These are phyloP conservation scores for Acanthamoeba culbertsoni DNA, from an alignment of 208 protist species.

Conservation along the genomic window DNA sequence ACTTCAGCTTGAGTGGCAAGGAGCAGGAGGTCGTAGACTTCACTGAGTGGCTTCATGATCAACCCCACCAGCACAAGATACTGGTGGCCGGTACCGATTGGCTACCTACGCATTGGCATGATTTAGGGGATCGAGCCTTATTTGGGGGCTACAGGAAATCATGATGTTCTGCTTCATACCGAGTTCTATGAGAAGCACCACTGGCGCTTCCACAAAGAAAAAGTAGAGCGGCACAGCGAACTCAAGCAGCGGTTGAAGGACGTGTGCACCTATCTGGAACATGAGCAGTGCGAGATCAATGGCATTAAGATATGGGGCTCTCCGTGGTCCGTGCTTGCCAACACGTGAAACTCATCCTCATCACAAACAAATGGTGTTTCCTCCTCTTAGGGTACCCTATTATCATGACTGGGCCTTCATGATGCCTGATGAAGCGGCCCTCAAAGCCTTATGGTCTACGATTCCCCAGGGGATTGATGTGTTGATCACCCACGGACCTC, in stretches of 20 bases:
- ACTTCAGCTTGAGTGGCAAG: conserved; percentile 51
- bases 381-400: not conserved
- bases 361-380: not conserved
- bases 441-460: not conserved
- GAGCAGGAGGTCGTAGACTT: conserved; percentile 52
- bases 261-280: conserved; percentile 26
- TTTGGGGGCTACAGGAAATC: conserved; percentile 3
- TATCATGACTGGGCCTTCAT: conserved; percentile 61
- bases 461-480: not conserved
- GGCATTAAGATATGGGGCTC: not conserved
- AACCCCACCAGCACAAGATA: not conserved
- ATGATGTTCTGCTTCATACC: conserved; percentile 31
- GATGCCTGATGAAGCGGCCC: not conserved
- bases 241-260: not conserved
- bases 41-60: not conserved
- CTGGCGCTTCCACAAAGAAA: conserved; percentile 46
- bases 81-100: not conserved
- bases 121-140: not conserved
- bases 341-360: too few relatives aligned
- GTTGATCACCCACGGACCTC: conserved; percentile 52
- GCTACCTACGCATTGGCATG: not conserved
- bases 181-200: conserved; percentile 54
- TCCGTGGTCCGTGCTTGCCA: not conserved
- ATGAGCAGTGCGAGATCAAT: not conserved
- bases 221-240: not conserved